Evolutionary conservation across 441 rosid genomes (phyloP).

Genomic region (Raphanus hybrid): DNA sequence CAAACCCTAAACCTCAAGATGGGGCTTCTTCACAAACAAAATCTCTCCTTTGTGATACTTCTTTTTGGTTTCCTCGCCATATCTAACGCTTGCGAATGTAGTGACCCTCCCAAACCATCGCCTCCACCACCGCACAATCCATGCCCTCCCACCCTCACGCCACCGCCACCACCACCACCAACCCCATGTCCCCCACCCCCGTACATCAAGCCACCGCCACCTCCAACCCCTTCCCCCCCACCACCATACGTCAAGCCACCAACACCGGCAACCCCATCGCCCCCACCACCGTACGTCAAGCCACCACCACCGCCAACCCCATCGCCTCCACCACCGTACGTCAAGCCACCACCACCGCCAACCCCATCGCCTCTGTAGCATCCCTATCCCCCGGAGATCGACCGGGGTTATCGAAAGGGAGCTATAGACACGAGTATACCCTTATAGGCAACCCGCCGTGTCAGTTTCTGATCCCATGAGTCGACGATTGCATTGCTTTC

Average conservation of each 20-base stretch:
- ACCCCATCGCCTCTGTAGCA: neutral
- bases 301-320: slow-evolving; percentile 25
- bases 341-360: slow-evolving; percentile 31
- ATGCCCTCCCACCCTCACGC: slow-evolving; percentile 8
- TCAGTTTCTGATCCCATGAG: too few relatives aligned
- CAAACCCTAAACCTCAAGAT: slow-evolving; percentile 34
- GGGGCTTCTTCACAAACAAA: slow-evolving; percentile 34
- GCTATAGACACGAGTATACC: too few relatives aligned
- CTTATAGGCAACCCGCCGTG: too few relatives aligned
- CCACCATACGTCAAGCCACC: slow-evolving; percentile 51
- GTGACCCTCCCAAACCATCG: slow-evolving; percentile 39
- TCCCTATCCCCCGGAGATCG: too few relatives aligned
- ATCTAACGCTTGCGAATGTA: slow-evolving; percentile 40
- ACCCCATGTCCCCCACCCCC: slow-evolving; percentile 24
- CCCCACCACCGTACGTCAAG: slow-evolving; percentile 32
- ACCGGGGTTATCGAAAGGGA: too few relatives aligned
- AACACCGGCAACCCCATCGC: slow-evolving; percentile 4
- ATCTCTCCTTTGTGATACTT: slow-evolving; percentile 20
- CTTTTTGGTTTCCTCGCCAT: slow-evolving; percentile 22
- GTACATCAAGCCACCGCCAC: slow-evolving; percentile 41
- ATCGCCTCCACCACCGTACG: neutral
- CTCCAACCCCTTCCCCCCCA: neutral
- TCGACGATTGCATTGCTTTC: too few relatives aligned
- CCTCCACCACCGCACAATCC: slow-evolving; percentile 7
- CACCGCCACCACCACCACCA: slow-evolving; percentile 31